Conservation (phyloP, 129 eudicot species). For the Heracleum sosnowskyi region DNA sequence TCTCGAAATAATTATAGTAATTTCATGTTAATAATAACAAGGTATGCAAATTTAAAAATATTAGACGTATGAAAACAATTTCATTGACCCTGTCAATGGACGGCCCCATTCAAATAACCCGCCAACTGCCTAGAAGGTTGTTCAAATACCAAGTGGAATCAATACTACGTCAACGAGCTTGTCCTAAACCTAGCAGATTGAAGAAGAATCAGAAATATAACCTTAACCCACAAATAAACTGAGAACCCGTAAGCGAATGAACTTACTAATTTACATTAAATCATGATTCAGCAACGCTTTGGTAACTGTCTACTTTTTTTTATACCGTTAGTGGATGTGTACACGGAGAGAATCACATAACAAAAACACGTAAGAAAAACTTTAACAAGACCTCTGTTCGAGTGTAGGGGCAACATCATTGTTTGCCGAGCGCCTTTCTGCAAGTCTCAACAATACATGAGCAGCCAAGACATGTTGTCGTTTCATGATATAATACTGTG, state of each 20-base stretch:
- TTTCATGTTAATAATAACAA: not conserved
- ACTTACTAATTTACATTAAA: not conserved
- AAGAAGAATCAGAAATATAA: not conserved
- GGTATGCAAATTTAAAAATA: not conserved
- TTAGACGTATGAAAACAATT: not conserved
- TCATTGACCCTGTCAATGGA: not conserved
- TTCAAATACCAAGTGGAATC: not conserved
- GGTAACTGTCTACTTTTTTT: not conserved
- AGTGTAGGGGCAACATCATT: slow-evolving; percentile 53
- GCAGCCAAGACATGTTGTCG: slow-evolving; percentile 96
- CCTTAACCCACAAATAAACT: not conserved
- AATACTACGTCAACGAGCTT: not conserved
- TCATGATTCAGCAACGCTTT: not conserved
- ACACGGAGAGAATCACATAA: not conserved
- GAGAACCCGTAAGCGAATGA: not conserved
- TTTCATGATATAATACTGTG: slow-evolving; percentile 85
- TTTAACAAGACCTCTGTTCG: slow-evolving; percentile 58
- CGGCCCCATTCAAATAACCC: not conserved
- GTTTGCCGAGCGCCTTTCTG: slow-evolving; percentile 72
- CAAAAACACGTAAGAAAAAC: not conserved
- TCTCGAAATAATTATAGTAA: not conserved
- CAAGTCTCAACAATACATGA: slow-evolving; percentile 71
- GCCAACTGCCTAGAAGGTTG: not conserved
- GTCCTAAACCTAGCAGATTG: not conserved
- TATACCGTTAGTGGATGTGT: not conserved